These are phyloP conservation scores for Naganishia liquefaciens DNA, from an alignment of 1,284 basidiomycete species.

Conservation along the genomic window DNA sequence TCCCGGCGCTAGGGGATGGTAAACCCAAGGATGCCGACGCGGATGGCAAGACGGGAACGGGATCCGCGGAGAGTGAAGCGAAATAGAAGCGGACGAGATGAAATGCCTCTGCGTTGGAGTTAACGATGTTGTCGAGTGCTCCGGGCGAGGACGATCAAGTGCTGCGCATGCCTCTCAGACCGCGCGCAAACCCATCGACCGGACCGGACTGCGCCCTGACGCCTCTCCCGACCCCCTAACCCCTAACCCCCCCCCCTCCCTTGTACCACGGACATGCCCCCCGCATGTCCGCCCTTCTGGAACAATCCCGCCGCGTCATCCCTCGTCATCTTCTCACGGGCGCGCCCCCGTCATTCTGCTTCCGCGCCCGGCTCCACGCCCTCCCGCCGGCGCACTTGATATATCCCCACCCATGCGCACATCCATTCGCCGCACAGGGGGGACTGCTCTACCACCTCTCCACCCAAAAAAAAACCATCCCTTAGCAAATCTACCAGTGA, in stretches of 20 bases:
- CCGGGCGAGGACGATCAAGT: too few relatives aligned
- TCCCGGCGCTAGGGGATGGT: conserved; percentile 13
- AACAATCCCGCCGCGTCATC: conserved; percentile 8
- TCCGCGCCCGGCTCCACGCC: conserved; percentile 1
- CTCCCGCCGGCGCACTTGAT: neutral
- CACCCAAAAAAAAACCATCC: neutral
- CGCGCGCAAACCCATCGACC: too few relatives aligned
- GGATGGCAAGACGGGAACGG: too few relatives aligned
- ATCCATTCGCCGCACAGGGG: too few relatives aligned
- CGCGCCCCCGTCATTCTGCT: neutral
- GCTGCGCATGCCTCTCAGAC: too few relatives aligned
- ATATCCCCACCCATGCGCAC: conserved; percentile 1
- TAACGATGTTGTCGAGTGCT: too few relatives aligned
- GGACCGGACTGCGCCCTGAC: too few relatives aligned
- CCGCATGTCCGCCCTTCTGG: neutral
- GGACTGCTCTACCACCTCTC: too few relatives aligned
- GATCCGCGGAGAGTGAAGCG: too few relatives aligned
- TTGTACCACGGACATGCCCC: neutral
- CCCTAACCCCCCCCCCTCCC: neutral
- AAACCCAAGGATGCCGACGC: conserved; percentile 2
- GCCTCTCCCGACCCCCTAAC: too few relatives aligned
- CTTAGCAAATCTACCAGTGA: conserved; percentile 12
- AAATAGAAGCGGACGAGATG: too few relatives aligned
- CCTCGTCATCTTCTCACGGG: conserved; percentile 1
- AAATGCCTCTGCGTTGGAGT: too few relatives aligned